Conservation (phyloP, 805 yeast genomes). For the Lipomyces spencermartinsiae region DNA sequence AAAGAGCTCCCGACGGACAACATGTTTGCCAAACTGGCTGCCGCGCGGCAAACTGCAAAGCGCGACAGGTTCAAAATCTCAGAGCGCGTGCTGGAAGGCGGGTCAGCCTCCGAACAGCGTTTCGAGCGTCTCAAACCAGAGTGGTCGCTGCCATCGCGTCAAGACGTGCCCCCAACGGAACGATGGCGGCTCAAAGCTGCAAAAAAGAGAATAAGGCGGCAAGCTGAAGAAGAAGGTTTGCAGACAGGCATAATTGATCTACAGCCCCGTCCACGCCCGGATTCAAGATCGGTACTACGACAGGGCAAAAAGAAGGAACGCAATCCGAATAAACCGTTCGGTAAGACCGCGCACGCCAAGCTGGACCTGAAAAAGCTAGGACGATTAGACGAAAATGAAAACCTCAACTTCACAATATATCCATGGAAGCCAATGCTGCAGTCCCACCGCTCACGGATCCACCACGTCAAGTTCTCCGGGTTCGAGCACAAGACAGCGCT, state of each 20-base stretch:
- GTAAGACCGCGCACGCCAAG: constrained; percentile 1
- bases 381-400: neutral
- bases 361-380: neutral
- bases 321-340: constrained; percentile 1
- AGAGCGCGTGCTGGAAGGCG: neutral
- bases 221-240: neutral
- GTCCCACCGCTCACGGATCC: neutral
- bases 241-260: neutral
- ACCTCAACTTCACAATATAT: constrained; percentile 1
- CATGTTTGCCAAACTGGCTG: neutral
- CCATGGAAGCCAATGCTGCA: constrained; percentile 6
- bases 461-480: neutral
- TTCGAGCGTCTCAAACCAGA: neutral
- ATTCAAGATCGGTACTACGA: neutral
- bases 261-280: neutral
- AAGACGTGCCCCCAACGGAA: neutral
- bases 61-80: neutral
- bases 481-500: neutral
- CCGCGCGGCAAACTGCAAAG: neutral
- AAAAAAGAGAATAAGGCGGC: neutral
- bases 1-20: neutral
- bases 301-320: neutral
- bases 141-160: neutral
- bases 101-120: neutral
- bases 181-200: constrained; percentile 1